Conservation (phyloP, 805 yeast species). For the Vanderwaltozyma tropicalis region DNA sequence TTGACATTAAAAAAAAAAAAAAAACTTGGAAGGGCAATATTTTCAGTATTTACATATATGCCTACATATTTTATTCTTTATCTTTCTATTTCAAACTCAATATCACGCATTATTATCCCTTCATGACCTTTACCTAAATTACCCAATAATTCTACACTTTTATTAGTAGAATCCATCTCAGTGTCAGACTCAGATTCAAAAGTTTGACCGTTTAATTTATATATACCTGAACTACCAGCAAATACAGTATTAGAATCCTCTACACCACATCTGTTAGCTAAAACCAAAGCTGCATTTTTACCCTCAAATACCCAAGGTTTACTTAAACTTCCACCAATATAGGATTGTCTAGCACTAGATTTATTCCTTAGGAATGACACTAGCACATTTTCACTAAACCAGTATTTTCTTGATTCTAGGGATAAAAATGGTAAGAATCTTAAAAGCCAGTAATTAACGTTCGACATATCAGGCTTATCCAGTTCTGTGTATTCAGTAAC, state of each 20-base stretch:
- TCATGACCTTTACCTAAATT: constrained; percentile 53
- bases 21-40: no score
- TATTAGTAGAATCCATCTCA: constrained; percentile 33
- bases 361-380: constrained; percentile 5
- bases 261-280: constrained; percentile 70
- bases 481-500: constrained; percentile 18
- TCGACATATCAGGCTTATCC: constrained; percentile 35
- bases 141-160: constrained; percentile 45
- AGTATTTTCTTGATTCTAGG: constrained; percentile 21
- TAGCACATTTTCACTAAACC: constrained; percentile 8
- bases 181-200: constrained; percentile 16
- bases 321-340: constrained; percentile 14
- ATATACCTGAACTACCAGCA: constrained; percentile 58
- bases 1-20: neutral
- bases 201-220: constrained; percentile 39
- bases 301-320: constrained; percentile 20
- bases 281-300: constrained; percentile 33
- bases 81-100: constrained; percentile 31
- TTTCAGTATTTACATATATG: no score
- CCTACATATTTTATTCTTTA: neutral
- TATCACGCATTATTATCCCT: constrained; percentile 53
- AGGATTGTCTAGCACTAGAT: constrained; percentile 6
- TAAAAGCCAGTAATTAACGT: constrained; percentile 64
- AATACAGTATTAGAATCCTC: constrained; percentile 46
- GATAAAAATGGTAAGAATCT: constrained; percentile 55